These are phyloP conservation scores for Teunomyces kruisii DNA, from an alignment of 805 yeast genomes.

Conservation along the genomic window DNA sequence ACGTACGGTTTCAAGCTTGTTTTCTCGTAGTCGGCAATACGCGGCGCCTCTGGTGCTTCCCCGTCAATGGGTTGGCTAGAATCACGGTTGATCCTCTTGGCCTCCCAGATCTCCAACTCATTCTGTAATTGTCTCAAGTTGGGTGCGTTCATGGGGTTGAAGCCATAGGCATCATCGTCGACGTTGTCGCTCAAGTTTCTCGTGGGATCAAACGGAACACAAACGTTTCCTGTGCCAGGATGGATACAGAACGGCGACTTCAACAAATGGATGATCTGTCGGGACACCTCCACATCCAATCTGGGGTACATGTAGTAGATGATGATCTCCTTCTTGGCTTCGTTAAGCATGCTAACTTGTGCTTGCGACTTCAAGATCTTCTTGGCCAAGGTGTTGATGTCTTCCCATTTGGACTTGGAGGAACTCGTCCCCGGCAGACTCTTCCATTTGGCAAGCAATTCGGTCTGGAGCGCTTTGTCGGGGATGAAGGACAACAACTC, in stretches of 20 bases:
- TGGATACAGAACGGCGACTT: conserved; percentile 97
- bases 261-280: conserved; percentile 84
- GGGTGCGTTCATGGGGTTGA: conserved; percentile 81
- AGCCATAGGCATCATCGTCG: conserved; percentile 48
- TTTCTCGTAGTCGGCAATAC: conserved; percentile 52
- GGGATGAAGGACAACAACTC: conserved; percentile 63
- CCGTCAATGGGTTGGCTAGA: conserved; percentile 24
- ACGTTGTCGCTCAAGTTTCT: conserved; percentile 32
- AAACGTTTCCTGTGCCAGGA: conserved; percentile 92
- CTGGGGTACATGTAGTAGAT: conserved; percentile 84
- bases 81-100: conserved; percentile 28
- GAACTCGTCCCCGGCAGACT: conserved; percentile 32
- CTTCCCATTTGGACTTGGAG: conserved; percentile 75
- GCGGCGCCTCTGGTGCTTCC: conserved; percentile 16
- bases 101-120: conserved; percentile 58
- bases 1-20: conserved; percentile 73
- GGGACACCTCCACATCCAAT: conserved; percentile 89
- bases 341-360: conserved; percentile 53
- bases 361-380: conserved; percentile 43
- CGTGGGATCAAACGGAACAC: conserved; percentile 77
- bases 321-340: conserved; percentile 79
- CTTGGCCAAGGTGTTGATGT: conserved; percentile 56
- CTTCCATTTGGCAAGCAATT: conserved; percentile 60
- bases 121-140: conserved; percentile 61
- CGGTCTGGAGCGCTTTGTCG: conserved; percentile 54